Percentiles rank a stretch among this genome's conserved stretches.
These are phyloP conservation scores for Cryomyces minteri DNA, from an alignment of 495 filamentous ascomycete species.

Conservation along the genomic window DNA sequence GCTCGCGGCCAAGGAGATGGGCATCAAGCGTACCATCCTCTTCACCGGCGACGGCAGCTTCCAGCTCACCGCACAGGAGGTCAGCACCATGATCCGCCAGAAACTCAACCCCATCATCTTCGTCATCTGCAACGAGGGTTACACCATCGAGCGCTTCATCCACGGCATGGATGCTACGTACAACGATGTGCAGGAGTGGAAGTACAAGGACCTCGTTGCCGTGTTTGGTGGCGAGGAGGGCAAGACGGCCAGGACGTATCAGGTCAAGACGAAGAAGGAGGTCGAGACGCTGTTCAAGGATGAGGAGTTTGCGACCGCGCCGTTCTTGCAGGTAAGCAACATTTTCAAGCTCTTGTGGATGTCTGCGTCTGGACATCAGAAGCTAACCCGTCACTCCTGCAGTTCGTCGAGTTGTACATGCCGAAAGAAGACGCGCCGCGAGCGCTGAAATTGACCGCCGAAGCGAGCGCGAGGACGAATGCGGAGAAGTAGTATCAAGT, in stretches of 20 bases:
- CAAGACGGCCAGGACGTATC: slow-evolving; percentile 38
- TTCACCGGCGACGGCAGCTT: slow-evolving; percentile 81
- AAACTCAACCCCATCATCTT: slow-evolving; percentile 60
- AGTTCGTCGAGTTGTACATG: slow-evolving; percentile 83
- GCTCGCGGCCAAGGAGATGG: slow-evolving; percentile 22
- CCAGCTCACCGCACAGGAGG: slow-evolving; percentile 69
- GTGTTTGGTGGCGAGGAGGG: slow-evolving; percentile 44
- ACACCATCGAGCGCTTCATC: slow-evolving; percentile 32
- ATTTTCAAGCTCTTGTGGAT: neutral
- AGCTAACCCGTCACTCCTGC: slow-evolving; percentile 4
- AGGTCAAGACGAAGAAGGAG: slow-evolving; percentile 52
- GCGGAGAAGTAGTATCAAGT: slow-evolving; percentile 11
- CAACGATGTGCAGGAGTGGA: slow-evolving; percentile 30
- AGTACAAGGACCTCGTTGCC: slow-evolving; percentile 38
- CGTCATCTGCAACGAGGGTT: slow-evolving; percentile 31
- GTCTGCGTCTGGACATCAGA: neutral
- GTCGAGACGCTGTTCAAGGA: slow-evolving; percentile 49
- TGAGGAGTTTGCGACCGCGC: slow-evolving; percentile 36
- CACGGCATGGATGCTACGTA: slow-evolving; percentile 27
- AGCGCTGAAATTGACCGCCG: slow-evolving; percentile 43
- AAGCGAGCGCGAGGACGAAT: slow-evolving; percentile 49
- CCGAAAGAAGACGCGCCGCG: slow-evolving; percentile 62
- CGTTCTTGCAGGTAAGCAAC: slow-evolving; percentile 26
- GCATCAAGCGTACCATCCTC: slow-evolving; percentile 33
- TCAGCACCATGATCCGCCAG: slow-evolving; percentile 71